phyloP scores from a whole-genome alignment of 371 early-diverging fungal species.

The Chytridium lagenaria region DNA sequence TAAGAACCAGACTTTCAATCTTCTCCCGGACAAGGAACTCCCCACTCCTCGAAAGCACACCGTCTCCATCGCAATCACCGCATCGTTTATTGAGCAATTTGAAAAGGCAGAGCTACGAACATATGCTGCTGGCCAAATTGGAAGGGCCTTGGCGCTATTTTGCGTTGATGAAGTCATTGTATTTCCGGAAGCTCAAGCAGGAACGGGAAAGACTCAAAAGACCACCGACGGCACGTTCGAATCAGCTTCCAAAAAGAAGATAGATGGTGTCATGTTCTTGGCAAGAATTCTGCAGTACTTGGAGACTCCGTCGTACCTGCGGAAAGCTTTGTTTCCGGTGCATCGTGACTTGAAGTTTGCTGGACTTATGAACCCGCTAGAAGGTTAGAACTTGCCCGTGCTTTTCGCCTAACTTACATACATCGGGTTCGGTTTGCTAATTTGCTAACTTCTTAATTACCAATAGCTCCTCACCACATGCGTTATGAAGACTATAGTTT shows the following conservation, averaged over 20 bases:
- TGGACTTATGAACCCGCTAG: conserved; percentile 72
- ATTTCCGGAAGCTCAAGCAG: conserved; percentile 52
- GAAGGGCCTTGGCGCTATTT: conserved; percentile 66
- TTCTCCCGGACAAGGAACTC: neutral
- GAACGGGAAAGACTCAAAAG: conserved; percentile 1
- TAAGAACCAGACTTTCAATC: conserved; percentile 8
- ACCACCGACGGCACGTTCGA: conserved; percentile 39
- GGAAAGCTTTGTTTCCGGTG: conserved; percentile 71
- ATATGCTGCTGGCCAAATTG: conserved; percentile 76
- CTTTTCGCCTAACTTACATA: neutral
- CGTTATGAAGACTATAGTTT: conserved; percentile 61
- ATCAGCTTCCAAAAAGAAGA: conserved; percentile 33
- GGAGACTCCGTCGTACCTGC: conserved; percentile 74
- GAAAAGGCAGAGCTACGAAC: conserved; percentile 75
- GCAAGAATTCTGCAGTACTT: conserved; percentile 71
- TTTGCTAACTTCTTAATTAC: neutral
- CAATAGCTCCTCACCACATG: conserved; percentile 70
- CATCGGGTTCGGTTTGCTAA: neutral
- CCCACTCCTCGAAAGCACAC: conserved; percentile 56
- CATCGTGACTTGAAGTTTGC: conserved; percentile 76
- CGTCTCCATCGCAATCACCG: conserved; percentile 73
- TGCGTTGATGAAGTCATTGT: conserved; percentile 76
- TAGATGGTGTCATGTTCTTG: conserved; percentile 66
- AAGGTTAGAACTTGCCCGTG: conserved; percentile 34
- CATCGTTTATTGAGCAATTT: conserved; percentile 72